These are phyloP conservation scores for Acephala macrosclerotiorum DNA, from an alignment of 2,329 filamentous ascomycete species.

Conservation along the genomic window DNA sequence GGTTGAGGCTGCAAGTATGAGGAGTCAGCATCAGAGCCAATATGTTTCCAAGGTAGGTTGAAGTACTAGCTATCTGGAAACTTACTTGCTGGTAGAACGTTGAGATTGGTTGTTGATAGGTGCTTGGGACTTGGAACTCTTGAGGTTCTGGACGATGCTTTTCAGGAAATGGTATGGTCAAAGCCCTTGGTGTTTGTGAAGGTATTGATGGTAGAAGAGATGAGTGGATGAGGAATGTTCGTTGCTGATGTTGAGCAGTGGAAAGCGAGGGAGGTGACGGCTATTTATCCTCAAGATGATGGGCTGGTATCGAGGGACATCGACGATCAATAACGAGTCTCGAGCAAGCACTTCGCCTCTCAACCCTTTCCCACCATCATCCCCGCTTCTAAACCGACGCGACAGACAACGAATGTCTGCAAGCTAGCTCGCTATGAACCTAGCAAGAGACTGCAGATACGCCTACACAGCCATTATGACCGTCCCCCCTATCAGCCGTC, in stretches of 20 bases:
- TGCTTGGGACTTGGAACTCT: conserved; percentile 15
- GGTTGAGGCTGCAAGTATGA: conserved; percentile 37
- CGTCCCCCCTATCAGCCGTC: background rate
- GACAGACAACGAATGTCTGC: conserved; percentile 39
- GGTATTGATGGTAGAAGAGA: conserved; percentile 23
- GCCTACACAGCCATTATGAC: background rate
- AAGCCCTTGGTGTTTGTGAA: conserved; percentile 28
- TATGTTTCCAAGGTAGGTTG: conserved; percentile 33
- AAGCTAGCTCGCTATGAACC: conserved; percentile 30
- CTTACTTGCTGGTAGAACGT: conserved; percentile 37
- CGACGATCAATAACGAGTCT: conserved; percentile 10
- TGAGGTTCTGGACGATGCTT: background rate
- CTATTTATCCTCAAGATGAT: conserved; percentile 38
- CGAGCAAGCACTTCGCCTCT: conserved; percentile 18
- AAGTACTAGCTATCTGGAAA: conserved; percentile 17
- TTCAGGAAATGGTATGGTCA: conserved; percentile 14
- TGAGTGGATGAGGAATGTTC: conserved; percentile 31
- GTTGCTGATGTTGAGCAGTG: conserved; percentile 38
- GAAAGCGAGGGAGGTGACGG: conserved; percentile 23
- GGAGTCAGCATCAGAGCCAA: conserved; percentile 30
- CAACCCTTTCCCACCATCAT: conserved; percentile 14
- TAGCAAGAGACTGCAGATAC: conserved; percentile 6
- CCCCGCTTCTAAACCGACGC: conserved; percentile 29
- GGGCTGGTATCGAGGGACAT: conserved; percentile 12
- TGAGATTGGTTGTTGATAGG: conserved; percentile 17